phyloP scores from a whole-genome alignment of 352 stramenopile species.

The Pythium aristosporum region DNA sequence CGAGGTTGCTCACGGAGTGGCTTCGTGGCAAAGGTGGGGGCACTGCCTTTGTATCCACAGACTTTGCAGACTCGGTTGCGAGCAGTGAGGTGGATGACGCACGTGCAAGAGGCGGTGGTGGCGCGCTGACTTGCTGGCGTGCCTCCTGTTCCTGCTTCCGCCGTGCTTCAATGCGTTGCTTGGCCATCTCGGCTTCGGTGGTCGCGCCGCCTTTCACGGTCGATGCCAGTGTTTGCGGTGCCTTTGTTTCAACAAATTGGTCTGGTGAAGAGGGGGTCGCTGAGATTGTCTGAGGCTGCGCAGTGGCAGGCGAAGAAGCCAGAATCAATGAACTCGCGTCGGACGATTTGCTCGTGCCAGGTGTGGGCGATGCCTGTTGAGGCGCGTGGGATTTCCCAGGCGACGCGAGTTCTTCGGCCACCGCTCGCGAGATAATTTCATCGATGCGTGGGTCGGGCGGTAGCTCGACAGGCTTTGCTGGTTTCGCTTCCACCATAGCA shows the following conservation, averaged over 20 bases:
- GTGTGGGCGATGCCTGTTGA: background rate
- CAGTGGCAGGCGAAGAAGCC: background rate
- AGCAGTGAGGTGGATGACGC: slow-evolving; percentile 34
- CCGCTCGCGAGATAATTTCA: slow-evolving; percentile 28
- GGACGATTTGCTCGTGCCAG: background rate
- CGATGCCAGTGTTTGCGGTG: slow-evolving; percentile 39
- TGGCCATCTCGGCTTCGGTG: slow-evolving; percentile 69
- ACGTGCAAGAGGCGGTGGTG: slow-evolving; percentile 14
- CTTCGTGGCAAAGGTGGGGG: slow-evolving; percentile 12
- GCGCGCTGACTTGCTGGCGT: slow-evolving; percentile 27
- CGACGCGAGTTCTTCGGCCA: slow-evolving; percentile 18
- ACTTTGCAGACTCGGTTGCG: background rate
- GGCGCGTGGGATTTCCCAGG: background rate
- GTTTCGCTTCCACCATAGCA: background rate
- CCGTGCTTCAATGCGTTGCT: slow-evolving; percentile 57
- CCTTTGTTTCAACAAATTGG: background rate
- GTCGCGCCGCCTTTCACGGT: slow-evolving; percentile 53
- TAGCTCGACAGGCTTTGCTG: background rate
- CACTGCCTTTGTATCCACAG: background rate
- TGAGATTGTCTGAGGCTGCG: background rate
- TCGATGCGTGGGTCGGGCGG: slow-evolving; percentile 16
- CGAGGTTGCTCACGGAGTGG: slow-evolving; percentile 18
- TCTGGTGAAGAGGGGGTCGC: background rate
- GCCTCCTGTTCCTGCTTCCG: slow-evolving; percentile 56
- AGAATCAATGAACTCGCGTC: background rate